Percentiles rank a stretch among this genome's conserved stretches.
Conservation (phyloP, 2,329 filamentous ascomycete genomes). For the Arthrobotrys sinensis region DNA sequence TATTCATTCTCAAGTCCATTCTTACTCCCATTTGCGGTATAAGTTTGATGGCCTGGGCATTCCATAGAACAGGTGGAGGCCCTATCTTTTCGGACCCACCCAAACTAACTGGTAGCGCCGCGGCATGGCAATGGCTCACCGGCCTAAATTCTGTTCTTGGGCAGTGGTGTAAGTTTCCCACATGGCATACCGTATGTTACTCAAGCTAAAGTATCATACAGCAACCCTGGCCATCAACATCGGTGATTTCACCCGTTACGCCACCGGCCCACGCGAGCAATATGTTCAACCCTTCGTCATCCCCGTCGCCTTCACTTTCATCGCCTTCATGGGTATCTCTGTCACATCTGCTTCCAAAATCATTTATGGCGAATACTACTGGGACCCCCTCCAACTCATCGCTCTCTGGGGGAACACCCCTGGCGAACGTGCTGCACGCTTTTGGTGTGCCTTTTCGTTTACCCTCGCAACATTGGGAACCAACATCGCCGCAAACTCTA, state of each 20-base stretch:
- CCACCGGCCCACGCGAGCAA: slow-evolving; percentile 67
- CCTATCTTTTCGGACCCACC: slow-evolving; percentile 70
- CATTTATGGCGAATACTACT: slow-evolving; percentile 71
- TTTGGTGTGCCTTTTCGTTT: slow-evolving; percentile 73
- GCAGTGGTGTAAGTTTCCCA: slow-evolving; percentile 71
- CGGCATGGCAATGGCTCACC: slow-evolving; percentile 65
- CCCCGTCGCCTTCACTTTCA: slow-evolving; percentile 71
- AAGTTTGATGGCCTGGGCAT: slow-evolving; percentile 76
- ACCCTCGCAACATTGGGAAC: slow-evolving; percentile 73
- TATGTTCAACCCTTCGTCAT: slow-evolving; percentile 68
- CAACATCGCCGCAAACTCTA: slow-evolving; percentile 73
- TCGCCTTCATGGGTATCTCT: slow-evolving; percentile 73
- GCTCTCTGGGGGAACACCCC: slow-evolving; percentile 68
- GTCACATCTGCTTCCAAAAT: slow-evolving; percentile 73
- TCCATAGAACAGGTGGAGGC: slow-evolving; percentile 73
- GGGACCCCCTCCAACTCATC: slow-evolving; percentile 71
- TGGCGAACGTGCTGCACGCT: slow-evolving; percentile 69
- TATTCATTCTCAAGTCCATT: slow-evolving; percentile 72
- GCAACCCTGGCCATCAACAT: slow-evolving; percentile 70
- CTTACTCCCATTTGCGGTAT: slow-evolving; percentile 75
- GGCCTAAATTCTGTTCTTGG: slow-evolving; percentile 62
- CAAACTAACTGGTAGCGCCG: slow-evolving; percentile 67
- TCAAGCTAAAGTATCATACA: slow-evolving; percentile 71
- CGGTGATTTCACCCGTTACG: slow-evolving; percentile 73
- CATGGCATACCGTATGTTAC: slow-evolving; percentile 70